Base-by-base conservation (phyloP, 2,329 filamentous ascomycete genomes). In the Cladosporium colombiae region DNA sequence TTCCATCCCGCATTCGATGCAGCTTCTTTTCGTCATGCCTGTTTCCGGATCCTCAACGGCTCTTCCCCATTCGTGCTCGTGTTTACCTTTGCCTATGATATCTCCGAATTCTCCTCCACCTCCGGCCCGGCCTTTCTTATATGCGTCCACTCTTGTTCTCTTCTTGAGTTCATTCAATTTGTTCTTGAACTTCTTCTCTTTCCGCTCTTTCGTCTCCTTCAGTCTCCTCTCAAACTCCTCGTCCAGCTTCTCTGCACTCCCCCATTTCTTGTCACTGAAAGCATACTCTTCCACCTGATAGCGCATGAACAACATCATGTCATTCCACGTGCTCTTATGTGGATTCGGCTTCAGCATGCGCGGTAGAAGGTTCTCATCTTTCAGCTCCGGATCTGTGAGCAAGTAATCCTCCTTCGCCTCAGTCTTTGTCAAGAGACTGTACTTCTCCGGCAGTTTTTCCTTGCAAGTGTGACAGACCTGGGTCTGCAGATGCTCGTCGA, bases 271-370 rank as follows among this genome's bases (percentile, higher is more conserved):
- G 1, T 85, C 78, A 0, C 81, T 87, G 72, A 98, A 89, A 0
- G 94, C 95, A 75, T 97, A 97, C 65, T 93, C 92, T 75, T 99
- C 95, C 2, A 99, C 91, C 75, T 99, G 95, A 67, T 88, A 96
- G 0, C 95, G 90, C 25, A 99, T 83, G 76, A 95, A 99, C 2
- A 99, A 85, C 89, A 97, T 97, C 95, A 99, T 99, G 81, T 96
- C 92, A 78, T 97, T 93, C 92, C 93, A 99, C 66, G 93, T 93
- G 0, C 91, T 88, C 77, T 97, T 97, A 80, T 97, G 95, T 0
- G 95, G 95, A 73, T 99, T 99, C 1, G 95, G 94, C 37, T 89
- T 89, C 63, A 91, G 90, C 10, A 99, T 84, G 76, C 96, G 93
- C 0, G 94, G 94, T 0, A 99, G 83, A 1, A 99, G 82, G 18